Base-by-base conservation (phyloP, 2,329 filamentous ascomycete species). In the Colletotrichum eleusines region DNA sequence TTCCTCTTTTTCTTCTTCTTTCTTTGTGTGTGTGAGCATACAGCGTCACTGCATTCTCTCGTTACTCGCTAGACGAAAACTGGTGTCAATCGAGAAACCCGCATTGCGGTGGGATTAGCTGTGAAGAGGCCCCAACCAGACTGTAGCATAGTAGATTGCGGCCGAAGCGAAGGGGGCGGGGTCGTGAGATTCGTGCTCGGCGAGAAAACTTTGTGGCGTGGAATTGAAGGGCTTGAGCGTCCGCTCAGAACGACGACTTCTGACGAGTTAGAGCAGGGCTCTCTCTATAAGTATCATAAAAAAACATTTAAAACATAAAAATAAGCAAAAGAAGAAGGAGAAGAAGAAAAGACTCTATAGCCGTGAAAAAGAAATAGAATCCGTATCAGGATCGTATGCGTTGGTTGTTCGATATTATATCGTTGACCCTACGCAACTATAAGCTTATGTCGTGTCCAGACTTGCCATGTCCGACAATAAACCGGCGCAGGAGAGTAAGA, bases 121-220 rank as follows among this genome's bases (percentile, higher is more conserved):
- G 54, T 35, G 6, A 33, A 26, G 38, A 35, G 23, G 59, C 3
- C 18, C 5, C 20, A 14, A 51, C 12, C 57, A 68, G 63, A 68
- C 33, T 63, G 64, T 63, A 71, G 44, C 35, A 63, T 68, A 48
- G 57, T 68, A 58, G 51, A 58, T 38, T 28, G 61, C 7, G 57
- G 50, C 57, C 33, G 40, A 46, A 61, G 23, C 35, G 57, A 63
- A 33, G 46, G 42, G 58, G 64, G 18, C 23, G 58, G 64, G 18
- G 18, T 35, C 23, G 48, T 63, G 40, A 63, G 35, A 42, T 20
- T 40, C n/a, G 26, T 33, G 35, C 53, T 48, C n/a, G 53, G 3
- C 44, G 51, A 40, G 54, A 65, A n/a, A n/a, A 33, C 4, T 26
- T n/a, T 33, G 31, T n/a, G 12, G 35, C 14, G 20, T 12, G 20